Evolutionary conservation across 441 rosid genomes (phyloP).

Genomic region (Eutrema salsugineum): DNA sequence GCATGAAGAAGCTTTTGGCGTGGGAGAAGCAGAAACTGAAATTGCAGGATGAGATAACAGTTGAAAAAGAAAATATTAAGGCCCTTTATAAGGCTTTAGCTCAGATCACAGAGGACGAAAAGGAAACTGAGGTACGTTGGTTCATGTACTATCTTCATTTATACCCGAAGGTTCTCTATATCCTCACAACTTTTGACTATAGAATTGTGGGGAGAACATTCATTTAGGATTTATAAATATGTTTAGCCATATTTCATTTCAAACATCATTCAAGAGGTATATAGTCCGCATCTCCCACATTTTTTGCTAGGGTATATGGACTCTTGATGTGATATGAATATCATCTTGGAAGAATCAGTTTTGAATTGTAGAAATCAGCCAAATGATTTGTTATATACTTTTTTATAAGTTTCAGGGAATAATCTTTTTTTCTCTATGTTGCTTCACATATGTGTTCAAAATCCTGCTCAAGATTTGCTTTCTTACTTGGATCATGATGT

Average conservation of each 20-base stretch:
- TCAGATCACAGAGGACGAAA: slow-evolving; percentile 44
- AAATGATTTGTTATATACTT: not conserved
- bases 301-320: not conserved
- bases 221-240: not conserved
- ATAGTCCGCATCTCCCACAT: not conserved
- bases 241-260: not conserved
- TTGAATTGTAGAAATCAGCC: not conserved
- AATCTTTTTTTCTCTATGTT: not conserved
- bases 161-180: not conserved
- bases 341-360: not conserved
- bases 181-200: not conserved
- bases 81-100: slow-evolving; percentile 51
- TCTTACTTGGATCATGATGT: not conserved
- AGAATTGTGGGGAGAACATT: not conserved
- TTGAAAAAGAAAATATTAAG: slow-evolving; percentile 63
- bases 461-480: not conserved
- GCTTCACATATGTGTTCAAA: not conserved
- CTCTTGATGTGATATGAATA: not conserved
- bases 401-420: not conserved
- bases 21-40: slow-evolving; percentile 82
- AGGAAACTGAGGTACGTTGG: slow-evolving; percentile 65
- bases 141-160: not conserved
- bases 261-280: not conserved
- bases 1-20: slow-evolving; percentile 70
- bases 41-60: slow-evolving; percentile 63